Evolutionary conservation across 257 asterid genomes (phyloP).

Genomic region (Prunella vulgaris): DNA sequence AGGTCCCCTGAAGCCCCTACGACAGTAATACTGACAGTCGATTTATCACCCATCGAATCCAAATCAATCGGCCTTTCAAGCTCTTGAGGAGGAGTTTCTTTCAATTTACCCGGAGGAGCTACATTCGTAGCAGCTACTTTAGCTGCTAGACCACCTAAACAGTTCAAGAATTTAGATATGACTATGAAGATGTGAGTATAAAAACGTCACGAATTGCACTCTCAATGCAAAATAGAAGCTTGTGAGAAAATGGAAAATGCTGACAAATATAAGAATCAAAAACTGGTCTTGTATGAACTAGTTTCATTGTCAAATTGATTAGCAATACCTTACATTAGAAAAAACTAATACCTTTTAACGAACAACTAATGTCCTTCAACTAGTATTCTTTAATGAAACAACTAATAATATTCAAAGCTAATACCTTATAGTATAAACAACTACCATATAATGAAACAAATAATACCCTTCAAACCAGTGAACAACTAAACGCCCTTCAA

Average conservation of each 20-base stretch:
- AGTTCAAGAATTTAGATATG: slow-evolving; percentile 16
- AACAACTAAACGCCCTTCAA: no score
- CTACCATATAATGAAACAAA: no score
- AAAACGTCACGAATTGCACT: not conserved
- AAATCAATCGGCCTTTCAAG: slow-evolving; percentile 14
- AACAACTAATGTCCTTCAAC: no score
- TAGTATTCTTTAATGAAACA: no score
- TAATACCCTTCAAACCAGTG: no score
- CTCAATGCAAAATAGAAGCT: not conserved
- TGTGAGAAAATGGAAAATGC: not conserved
- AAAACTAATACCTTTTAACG: no score
- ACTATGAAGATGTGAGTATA: slow-evolving; percentile 13
- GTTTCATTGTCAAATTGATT: no score
- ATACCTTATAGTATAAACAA: no score
- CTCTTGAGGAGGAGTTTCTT: slow-evolving; percentile 42
- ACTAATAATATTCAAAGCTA: no score
- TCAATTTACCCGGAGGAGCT: slow-evolving; percentile 36
- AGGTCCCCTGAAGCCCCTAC: slow-evolving; percentile 99
- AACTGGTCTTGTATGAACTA: no score
- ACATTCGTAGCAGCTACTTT: slow-evolving; percentile 22
- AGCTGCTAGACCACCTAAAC: slow-evolving; percentile 25
- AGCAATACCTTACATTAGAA: no score
- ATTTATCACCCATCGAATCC: slow-evolving; percentile 27
- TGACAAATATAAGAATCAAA: not conserved
- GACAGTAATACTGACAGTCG: slow-evolving; percentile 81